These are phyloP conservation scores for Phytophthora macrochlamydospora DNA, from an alignment of 352 stramenopile species.

Conservation along the genomic window DNA sequence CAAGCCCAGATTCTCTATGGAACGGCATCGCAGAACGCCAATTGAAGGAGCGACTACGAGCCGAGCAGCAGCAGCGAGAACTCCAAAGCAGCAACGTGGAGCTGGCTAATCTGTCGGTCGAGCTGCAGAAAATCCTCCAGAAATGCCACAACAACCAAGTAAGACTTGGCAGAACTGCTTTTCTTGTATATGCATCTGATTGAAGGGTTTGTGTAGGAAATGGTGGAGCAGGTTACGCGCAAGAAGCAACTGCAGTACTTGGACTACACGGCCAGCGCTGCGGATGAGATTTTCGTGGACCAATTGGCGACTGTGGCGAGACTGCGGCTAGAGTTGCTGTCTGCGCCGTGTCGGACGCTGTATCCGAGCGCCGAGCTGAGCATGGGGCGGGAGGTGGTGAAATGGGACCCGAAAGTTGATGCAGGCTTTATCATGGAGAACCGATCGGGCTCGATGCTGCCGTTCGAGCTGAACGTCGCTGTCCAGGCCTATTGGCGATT, in stretches of 20 bases:
- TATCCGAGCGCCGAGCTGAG: conserved; percentile 7
- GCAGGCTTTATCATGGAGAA: conserved; percentile 9
- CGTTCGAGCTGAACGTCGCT: conserved; percentile 21
- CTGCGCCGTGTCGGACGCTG: conserved; percentile 1
- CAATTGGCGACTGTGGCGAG: conserved; percentile 16
- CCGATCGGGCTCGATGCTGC: conserved; percentile 8
- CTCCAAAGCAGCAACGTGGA: conserved; percentile 12
- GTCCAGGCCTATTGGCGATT: conserved; percentile 25
- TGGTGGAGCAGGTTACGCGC: not conserved
- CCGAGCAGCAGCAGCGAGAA: conserved; percentile 15
- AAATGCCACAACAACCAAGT: conserved; percentile 19
- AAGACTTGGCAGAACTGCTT: not conserved
- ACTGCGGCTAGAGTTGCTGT: conserved; percentile 6
- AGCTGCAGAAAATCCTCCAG: conserved; percentile 20
- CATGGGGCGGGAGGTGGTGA: conserved; percentile 16
- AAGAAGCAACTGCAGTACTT: not conserved
- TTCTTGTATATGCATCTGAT: not conserved
- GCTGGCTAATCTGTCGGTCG: not conserved
- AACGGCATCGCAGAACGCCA: conserved; percentile 30
- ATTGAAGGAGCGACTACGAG: conserved; percentile 31
- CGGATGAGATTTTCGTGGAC: conserved; percentile 18
- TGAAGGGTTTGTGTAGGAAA: conserved; percentile 1
- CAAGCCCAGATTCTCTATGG: conserved; percentile 18
- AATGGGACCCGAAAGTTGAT: conserved; percentile 8
- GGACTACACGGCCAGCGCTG: not conserved